Base-by-base conservation (phyloP, 78 protist species). In the Dictyostelium citrinum region DNA sequence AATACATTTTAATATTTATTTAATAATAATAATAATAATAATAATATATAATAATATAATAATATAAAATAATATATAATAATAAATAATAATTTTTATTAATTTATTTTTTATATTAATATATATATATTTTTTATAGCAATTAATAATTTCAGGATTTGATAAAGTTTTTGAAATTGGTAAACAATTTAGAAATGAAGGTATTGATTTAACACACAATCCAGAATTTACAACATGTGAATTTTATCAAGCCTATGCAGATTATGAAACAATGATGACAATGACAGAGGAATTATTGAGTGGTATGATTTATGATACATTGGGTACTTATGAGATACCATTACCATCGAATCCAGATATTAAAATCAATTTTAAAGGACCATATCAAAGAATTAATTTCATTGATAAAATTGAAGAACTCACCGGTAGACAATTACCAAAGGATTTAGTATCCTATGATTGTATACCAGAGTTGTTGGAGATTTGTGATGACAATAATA, bases 141-240 rank as follows among this genome's bases (percentile, higher is more conserved):
- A 84, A 98, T 95, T 98, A 31, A 97, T 99, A 79, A 96, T 99
- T 29, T 99, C 99, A 6, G 99, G 99, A 3, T 46, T 99, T 37
- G 99, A 99, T 75, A 95, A 99, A 11, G 99, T 99, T 3, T 99
- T 98, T 84, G 99, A 99, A 96, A 83, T 99, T 79, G 99, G 99
- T 31, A 97, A 98, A 61, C 98, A 98, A 90, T 99, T 99, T 98
- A 95, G 99, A 71, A 99, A 99, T 95, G 99, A 99, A 81, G 98
- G 99, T 22, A 98, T 99, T 29, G 99, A 99, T 81, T 37, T 95
- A 82, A 99, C 99, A 16, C 99, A 99, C 96, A 99, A 99, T 95
- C 99, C 99, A 9, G 99, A 99, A 90, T 99, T 99, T 96, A 99
- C 99, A 37, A 96, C 99, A 24, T 97, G 99, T 93, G 99, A 99